Evolutionary conservation across 345 rosid genomes (phyloP), one percentile per base, ranked within the genome.

Genomic region (Rhodomyrtus tomentosa): DNA sequence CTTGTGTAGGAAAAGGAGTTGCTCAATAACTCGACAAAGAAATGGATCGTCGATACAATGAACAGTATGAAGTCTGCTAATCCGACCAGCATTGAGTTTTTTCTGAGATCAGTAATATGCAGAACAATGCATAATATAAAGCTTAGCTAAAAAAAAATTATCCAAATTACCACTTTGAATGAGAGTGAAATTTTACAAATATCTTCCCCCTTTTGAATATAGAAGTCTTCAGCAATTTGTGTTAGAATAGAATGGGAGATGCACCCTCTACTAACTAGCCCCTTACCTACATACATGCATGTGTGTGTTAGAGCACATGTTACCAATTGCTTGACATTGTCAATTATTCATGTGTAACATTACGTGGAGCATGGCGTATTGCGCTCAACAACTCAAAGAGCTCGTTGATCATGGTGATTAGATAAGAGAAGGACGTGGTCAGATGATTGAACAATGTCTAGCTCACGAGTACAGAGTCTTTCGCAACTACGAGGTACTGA

Each of bases 11-110:
- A 86, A 27, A 11, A 73, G 21, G 85, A 86, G 79, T n/a, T 32
- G 83, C 25, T 16, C 18, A 20, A 53, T 50, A 6, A 55, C 27
- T 38, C 2, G 12, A 80, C 21, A 24, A 85, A 58, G 25, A 83
- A 55, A n/a, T 86, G 87, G 87, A 86, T 86, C 53, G n/a, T 24
- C 1, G 49, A 82, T 73, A 85, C 87, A 2, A 38, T 86, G 9
- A 82, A 55, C 32, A 50, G 6, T 9, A 86, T 86, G 76, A 76
- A 86, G 50, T 74, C 85, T 50, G 85, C 85, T 48, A 82, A 82
- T 73, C 87, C 87, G 14, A 82, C 80, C 52, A 73, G 85, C 50
- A 85, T 86, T 22, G 82, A 85, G 76, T 74, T 85, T 36, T 73
- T 38, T 55, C 83, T 86, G 3, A 72, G 76, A 86, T 82, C 84